phyloP scores from a whole-genome alignment of 805 yeast genomes.

The Ogataea pini region DNA sequence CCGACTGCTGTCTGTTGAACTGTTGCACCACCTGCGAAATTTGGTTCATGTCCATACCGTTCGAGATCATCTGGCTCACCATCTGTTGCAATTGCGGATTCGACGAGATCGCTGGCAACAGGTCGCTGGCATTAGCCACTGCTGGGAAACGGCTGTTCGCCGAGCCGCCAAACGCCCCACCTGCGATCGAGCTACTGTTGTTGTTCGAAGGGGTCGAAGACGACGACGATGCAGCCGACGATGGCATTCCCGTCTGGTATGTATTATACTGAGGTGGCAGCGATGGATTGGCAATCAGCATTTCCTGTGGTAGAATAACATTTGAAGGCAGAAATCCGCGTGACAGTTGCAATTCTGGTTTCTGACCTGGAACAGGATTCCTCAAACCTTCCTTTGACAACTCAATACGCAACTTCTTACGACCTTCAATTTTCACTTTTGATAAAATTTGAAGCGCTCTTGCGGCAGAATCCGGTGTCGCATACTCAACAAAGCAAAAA shows the following conservation, averaged over 20 bases:
- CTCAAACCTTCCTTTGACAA: slow-evolving; percentile 61
- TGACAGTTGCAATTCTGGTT: slow-evolving; percentile 45
- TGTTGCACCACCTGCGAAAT: slow-evolving; percentile 33
- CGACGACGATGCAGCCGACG: slow-evolving; percentile 19
- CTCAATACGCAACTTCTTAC: slow-evolving; percentile 56
- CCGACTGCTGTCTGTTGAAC: slow-evolving; percentile 25
- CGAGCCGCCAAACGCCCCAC: slow-evolving; percentile 16
- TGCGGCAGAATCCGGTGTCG: slow-evolving; percentile 51
- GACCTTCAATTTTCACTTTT: slow-evolving; percentile 46
- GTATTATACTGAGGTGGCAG: slow-evolving; percentile 29
- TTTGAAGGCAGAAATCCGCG: slow-evolving; percentile 53
- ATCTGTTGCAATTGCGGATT: slow-evolving; percentile 36
- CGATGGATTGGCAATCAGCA: slow-evolving; percentile 31
- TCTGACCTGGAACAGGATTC: slow-evolving; percentile 38
- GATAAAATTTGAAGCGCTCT: slow-evolving; percentile 46
- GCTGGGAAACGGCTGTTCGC: slow-evolving; percentile 19
- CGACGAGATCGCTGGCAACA: slow-evolving; percentile 28
- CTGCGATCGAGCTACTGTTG: slow-evolving; percentile 7
- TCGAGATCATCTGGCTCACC: slow-evolving; percentile 38
- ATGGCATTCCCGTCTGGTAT: slow-evolving; percentile 17
- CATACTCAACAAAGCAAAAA: slow-evolving; percentile 65
- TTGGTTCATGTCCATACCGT: slow-evolving; percentile 39
- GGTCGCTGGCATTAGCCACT: slow-evolving; percentile 20
- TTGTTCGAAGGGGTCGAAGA: slow-evolving; percentile 18
- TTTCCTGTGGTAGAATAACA: slow-evolving; percentile 57